Conservation (phyloP, 148 eudicot genomes). For the Hydrangea macrophylla region DNA sequence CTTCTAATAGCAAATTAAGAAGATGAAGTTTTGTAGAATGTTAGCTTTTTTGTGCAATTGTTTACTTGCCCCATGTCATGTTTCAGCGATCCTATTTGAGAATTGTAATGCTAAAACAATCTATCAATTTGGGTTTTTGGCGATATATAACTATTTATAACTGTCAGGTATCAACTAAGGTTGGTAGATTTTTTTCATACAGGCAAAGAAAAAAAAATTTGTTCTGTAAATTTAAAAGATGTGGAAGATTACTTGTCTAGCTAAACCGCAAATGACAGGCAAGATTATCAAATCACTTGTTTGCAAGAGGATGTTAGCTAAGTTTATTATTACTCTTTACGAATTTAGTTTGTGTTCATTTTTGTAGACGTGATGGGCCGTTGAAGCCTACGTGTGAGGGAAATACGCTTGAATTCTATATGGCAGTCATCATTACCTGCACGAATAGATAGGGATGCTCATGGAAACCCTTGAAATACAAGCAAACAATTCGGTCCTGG, state of each 20-base stretch:
- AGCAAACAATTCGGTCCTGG: constrained; percentile 20
- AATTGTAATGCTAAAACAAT: no score
- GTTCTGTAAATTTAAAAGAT: background rate
- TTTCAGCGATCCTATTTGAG: no score
- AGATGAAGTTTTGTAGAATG: no score
- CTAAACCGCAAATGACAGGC: background rate
- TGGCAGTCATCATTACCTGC: constrained; percentile 23
- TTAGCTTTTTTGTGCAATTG: background rate
- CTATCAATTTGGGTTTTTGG: no score
- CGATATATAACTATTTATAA: background rate
- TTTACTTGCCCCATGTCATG: background rate
- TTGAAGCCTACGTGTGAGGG: background rate
- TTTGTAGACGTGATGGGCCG: background rate
- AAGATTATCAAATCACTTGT: no score
- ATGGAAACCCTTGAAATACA: constrained; percentile 28
- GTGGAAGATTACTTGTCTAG: background rate
- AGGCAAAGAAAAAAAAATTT: background rate
- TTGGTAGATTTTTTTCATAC: background rate
- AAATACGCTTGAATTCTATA: background rate
- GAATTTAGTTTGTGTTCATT: background rate
- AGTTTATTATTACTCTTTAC: background rate
- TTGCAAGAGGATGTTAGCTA: background rate
- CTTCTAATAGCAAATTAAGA: background rate
- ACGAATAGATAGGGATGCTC: constrained; percentile 21
- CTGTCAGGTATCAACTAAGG: background rate